A percentile compares a stretch with the other conserved stretches of the same genome.
Conservation (phyloP, 805 yeast genomes). For the Wickerhamomyces xylosicus region DNA sequence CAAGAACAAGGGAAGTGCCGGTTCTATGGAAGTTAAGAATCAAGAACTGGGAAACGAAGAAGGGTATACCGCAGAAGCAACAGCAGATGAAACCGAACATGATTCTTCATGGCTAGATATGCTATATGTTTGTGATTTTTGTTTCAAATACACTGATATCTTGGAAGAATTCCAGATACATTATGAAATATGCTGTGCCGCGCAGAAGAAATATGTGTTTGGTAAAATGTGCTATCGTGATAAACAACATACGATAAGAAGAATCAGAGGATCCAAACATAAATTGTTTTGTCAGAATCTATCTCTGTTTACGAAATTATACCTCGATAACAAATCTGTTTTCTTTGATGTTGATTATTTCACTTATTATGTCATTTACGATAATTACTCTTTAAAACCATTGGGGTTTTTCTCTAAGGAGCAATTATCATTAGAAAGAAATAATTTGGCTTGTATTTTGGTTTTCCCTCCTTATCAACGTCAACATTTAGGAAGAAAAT, state of each 20-base stretch:
- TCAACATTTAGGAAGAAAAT: slow-evolving; percentile 61
- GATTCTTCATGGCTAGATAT: slow-evolving; percentile 42
- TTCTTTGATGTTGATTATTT: slow-evolving; percentile 71
- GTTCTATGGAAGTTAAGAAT: no score
- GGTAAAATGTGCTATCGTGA: slow-evolving; percentile 68
- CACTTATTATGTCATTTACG: slow-evolving; percentile 69
- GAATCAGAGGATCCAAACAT: slow-evolving; percentile 57
- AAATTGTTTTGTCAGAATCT: slow-evolving; percentile 71
- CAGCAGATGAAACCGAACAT: slow-evolving; percentile 6
- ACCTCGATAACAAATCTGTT: slow-evolving; percentile 82
- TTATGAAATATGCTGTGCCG: not conserved
- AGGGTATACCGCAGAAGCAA: no score
- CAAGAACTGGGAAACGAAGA: no score
- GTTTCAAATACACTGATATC: slow-evolving; percentile 70
- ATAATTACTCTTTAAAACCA: slow-evolving; percentile 37
- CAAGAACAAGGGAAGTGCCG: slow-evolving; percentile 4
- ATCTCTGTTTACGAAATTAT: slow-evolving; percentile 78
- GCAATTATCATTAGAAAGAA: slow-evolving; percentile 59
- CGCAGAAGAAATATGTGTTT: slow-evolving; percentile 22
- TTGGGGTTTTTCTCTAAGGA: slow-evolving; percentile 95
- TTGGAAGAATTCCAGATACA: slow-evolving; percentile 40
- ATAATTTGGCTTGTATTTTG: slow-evolving; percentile 85
- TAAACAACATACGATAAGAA: slow-evolving; percentile 42
- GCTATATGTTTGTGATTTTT: slow-evolving; percentile 65
- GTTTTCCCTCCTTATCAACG: slow-evolving; percentile 90